Evolutionary conservation across 768 basidiomycete genomes (phyloP), one percentile per base, ranked within the genome.

Genomic region (Amanita pallidorosea): DNA sequence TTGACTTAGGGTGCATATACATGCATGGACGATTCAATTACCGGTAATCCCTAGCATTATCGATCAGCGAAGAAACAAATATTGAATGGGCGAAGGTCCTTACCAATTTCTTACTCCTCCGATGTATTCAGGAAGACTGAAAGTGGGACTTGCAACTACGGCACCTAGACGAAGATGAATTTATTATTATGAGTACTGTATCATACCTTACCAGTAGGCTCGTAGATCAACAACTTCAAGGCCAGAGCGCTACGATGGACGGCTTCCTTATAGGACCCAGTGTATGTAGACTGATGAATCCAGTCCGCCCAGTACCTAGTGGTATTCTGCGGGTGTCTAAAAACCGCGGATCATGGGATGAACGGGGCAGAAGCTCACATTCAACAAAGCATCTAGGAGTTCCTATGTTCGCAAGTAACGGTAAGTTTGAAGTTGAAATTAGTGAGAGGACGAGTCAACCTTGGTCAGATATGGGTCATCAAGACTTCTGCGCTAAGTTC

Each of bases 261-360:
- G 2, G 87, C 83, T 64, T 99, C 96, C 58, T 94, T 86, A 96
- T 96, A 99, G 13, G 90, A 79, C 0, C 95, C 96, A 12, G 76
- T 76, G 65, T 99, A 99, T 0, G 86, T 91, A 31, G 87, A 90
- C 56, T 79, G 77, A n/a, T 79, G 74, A 57, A 96, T 84, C 94
- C 94, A 97, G 18, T 78, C 69, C 54, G 81, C 81, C 93, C 93
- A 97, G 63, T 88, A 96, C 22, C 66, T 65, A 55, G 82, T 82
- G 3, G 94, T 96, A 4, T 79, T 75, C 79, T 69, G 31, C 9
- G 31, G 31, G 31, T 31, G 11, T 31, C 4, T 31, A 11, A 48
- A n/a, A 45, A 40, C 18, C 17, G 22, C 11, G 8, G 2, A 29
- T n/a, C 7, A 45, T 17, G 7, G 29, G 45, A 27, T 9, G 15